Conservation (phyloP, 805 yeast genomes). For the Hanseniaspora opuntiae region DNA sequence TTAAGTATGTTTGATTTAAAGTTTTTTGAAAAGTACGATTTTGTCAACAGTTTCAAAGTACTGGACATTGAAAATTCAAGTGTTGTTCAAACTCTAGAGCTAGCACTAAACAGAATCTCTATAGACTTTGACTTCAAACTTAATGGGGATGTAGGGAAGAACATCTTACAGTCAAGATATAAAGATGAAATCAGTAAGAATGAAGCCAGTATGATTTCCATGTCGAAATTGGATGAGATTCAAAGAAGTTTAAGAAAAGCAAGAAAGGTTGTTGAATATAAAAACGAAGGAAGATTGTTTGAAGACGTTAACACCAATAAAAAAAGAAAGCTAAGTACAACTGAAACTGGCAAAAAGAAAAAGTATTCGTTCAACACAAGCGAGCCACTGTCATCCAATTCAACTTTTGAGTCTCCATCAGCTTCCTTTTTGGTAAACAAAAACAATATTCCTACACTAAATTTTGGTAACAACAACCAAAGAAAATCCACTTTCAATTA, state of each 20-base stretch:
- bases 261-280: constrained; percentile 13
- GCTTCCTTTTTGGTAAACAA: neutral
- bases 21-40: constrained; percentile 18
- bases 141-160: constrained; percentile 24
- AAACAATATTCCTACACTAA: neutral
- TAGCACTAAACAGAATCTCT: constrained; percentile 21
- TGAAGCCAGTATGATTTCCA: constrained; percentile 21
- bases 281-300: constrained; percentile 11
- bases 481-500: constrained; percentile 8
- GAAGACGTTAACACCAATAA: constrained; percentile 17
- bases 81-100: constrained; percentile 23
- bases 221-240: constrained; percentile 16
- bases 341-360: constrained; percentile 15
- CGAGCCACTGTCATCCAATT: neutral
- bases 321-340: constrained; percentile 17
- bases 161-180: constrained; percentile 16
- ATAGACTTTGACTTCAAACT: constrained; percentile 19
- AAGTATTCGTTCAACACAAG: neutral
- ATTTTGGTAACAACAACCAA: neutral
- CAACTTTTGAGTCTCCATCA: constrained; percentile 9
- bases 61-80: constrained; percentile 22
- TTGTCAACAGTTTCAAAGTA: constrained; percentile 21
- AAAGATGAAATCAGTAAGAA: constrained; percentile 9
- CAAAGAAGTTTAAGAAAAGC: constrained; percentile 14
- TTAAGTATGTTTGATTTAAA: constrained; percentile 15